phyloP scores from a whole-genome alignment of 2,329 filamentous ascomycete species.

The Graphiopsis chlorocephala region DNA sequence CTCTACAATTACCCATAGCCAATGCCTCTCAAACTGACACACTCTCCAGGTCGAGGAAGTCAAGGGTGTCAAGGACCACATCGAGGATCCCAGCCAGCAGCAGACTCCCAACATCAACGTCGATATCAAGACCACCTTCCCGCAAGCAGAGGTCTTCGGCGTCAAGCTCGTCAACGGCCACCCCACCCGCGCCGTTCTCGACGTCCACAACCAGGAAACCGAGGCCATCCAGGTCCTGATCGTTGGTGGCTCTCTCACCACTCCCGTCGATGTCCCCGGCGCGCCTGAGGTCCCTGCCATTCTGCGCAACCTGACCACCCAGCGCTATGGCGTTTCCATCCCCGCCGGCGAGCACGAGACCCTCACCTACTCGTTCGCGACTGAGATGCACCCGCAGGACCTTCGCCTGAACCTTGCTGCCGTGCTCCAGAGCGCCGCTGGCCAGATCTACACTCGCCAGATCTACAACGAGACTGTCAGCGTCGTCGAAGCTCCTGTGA shows the following conservation, averaged over 20 bases:
- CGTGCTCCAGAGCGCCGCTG: conserved; percentile 65
- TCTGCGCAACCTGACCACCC: conserved; percentile 79
- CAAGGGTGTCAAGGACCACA: conserved; percentile 49
- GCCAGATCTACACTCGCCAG: conserved; percentile 70
- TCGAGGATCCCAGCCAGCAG: conserved; percentile 42
- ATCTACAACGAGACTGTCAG: conserved; percentile 80
- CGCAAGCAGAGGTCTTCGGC: conserved; percentile 77
- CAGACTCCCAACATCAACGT: conserved; percentile 59
- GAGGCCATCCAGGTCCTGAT: conserved; percentile 71
- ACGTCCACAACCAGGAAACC: conserved; percentile 80
- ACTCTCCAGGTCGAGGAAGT: conserved; percentile 23
- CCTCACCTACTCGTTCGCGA: conserved; percentile 78
- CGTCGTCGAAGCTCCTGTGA: conserved; percentile 86
- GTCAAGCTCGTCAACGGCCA: conserved; percentile 94
- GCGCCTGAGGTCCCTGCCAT: conserved; percentile 54
- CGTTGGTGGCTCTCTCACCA: conserved; percentile 70
- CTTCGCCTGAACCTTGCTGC: conserved; percentile 74
- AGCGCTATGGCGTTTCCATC: conserved; percentile 70
- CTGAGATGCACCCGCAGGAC: conserved; percentile 91
- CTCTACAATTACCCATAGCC: conserved; percentile 14
- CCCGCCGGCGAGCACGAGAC: conserved; percentile 72
- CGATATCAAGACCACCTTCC: conserved; percentile 57
- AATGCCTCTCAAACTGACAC: conserved; percentile 19
- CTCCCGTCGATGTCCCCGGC: conserved; percentile 53
- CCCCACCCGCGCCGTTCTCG: conserved; percentile 76